A percentile compares a stretch with the other conserved stretches of the same genome.
phyloP scores from a whole-genome alignment of 305 asterid species.

The Solanum chacoense region DNA sequence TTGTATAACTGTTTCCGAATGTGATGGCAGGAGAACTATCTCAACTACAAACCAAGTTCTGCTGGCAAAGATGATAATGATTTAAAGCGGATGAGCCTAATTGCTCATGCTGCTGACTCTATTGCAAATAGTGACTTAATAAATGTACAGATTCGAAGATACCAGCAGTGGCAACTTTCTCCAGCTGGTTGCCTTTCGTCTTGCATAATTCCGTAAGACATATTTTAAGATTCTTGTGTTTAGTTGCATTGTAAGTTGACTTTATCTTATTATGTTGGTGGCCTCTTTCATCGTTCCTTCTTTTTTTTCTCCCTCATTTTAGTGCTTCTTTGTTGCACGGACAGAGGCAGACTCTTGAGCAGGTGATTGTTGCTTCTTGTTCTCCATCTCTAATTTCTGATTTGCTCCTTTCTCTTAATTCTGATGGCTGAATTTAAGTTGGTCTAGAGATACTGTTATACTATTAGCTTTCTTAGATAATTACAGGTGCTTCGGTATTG shows the following conservation, averaged over 20 bases:
- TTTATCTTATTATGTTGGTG: not conserved
- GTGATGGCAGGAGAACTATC: constrained; percentile 73
- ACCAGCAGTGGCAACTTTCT: constrained; percentile 95
- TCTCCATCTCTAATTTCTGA: not conserved
- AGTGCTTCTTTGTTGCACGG: constrained; percentile 94
- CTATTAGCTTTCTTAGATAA: not conserved
- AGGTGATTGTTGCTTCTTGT: constrained; percentile 37
- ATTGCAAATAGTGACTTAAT: constrained; percentile 94
- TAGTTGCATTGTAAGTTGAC: not conserved
- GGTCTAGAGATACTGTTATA: not conserved
- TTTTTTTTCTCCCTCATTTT: constrained; percentile 15
- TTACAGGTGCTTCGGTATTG: not conserved
- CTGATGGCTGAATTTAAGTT: not conserved
- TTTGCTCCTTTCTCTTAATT: not conserved
- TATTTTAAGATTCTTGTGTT: constrained; percentile 6
- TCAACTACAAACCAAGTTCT: constrained; percentile 81
- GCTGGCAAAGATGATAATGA: constrained; percentile 72
- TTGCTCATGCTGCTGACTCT: constrained; percentile 92
- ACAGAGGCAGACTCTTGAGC: constrained; percentile 74
- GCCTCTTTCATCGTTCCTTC: not conserved
- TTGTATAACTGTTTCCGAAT: not conserved
- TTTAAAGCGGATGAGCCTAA: constrained; percentile 58
- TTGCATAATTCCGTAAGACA: constrained; percentile 70
- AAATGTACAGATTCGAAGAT: constrained; percentile 88
- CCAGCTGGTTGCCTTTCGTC: constrained; percentile 72